phyloP scores from a whole-genome alignment of 495 filamentous ascomycete genomes.

The Apodospora peruviana region DNA sequence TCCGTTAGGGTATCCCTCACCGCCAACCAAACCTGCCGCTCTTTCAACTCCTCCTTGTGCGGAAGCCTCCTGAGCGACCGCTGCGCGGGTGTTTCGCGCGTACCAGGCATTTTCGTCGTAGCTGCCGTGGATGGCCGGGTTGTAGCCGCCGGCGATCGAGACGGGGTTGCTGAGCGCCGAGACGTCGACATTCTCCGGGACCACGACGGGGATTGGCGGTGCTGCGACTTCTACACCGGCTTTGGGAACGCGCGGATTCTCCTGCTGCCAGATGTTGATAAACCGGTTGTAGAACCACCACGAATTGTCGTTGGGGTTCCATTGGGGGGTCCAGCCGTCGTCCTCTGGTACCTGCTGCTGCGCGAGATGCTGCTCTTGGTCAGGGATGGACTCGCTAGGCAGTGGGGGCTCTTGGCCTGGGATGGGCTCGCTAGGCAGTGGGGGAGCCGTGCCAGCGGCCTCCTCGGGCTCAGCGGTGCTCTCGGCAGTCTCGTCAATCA shows the following conservation, averaged over 20 bases:
- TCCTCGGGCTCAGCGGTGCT: neutral
- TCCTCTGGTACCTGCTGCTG: slow-evolving; percentile 45
- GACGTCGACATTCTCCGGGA: slow-evolving; percentile 24
- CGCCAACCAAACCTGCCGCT: slow-evolving; percentile 22
- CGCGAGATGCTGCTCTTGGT: slow-evolving; percentile 29
- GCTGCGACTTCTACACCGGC: slow-evolving; percentile 13
- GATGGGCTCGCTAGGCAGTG: slow-evolving; percentile 25
- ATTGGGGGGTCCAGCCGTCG: slow-evolving; percentile 85
- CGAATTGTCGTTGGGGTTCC: slow-evolving; percentile 63
- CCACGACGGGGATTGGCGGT: slow-evolving; percentile 22
- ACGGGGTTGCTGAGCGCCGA: slow-evolving; percentile 21
- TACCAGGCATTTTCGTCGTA: slow-evolving; percentile 94
- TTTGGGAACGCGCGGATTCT: slow-evolving; percentile 75
- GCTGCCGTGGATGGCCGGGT: slow-evolving; percentile 90
- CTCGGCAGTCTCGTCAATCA: neutral
- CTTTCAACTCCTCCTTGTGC: slow-evolving; percentile 2
- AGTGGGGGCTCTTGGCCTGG: slow-evolving; percentile 28
- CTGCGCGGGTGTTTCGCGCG: slow-evolving; percentile 48
- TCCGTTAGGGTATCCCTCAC: slow-evolving; percentile 51
- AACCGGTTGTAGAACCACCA: slow-evolving; percentile 92
- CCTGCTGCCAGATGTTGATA: slow-evolving; percentile 73
- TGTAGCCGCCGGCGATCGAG: slow-evolving; percentile 65
- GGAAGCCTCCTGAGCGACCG: slow-evolving; percentile 20
- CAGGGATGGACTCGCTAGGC: slow-evolving; percentile 25
- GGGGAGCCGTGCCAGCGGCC: slow-evolving; percentile 10